phyloP scores from a whole-genome alignment of 805 yeast species.

The Yamadazyma olivae region DNA sequence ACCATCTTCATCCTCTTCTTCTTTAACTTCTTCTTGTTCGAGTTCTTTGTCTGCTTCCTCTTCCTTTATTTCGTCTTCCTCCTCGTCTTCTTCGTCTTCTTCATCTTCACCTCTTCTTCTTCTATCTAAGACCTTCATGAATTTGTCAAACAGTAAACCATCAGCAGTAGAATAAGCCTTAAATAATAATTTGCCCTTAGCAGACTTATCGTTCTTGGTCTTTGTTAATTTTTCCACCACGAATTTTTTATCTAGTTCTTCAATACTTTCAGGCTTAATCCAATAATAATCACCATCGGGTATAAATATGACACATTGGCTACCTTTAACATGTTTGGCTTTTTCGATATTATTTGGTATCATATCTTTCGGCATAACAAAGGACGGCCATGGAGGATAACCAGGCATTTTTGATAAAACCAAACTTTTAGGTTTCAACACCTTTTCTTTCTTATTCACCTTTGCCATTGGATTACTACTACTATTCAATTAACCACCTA shows the following conservation, averaged over 20 bases:
- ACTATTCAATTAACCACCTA: too few species aligned
- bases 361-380: slow-evolving; percentile 39
- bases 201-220: slow-evolving; percentile 12
- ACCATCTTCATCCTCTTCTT: slow-evolving; percentile 1
- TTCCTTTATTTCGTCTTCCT: slow-evolving; percentile 18
- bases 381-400: slow-evolving; percentile 50
- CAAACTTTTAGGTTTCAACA: slow-evolving; percentile 28
- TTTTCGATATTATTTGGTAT: slow-evolving; percentile 33
- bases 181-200: slow-evolving; percentile 21
- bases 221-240: slow-evolving; percentile 22
- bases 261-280: slow-evolving; percentile 39
- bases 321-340: slow-evolving; percentile 34
- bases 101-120: slow-evolving; percentile 15
- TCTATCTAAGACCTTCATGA: slow-evolving; percentile 28
- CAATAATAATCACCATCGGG: slow-evolving; percentile 46
- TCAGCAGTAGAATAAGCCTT: slow-evolving; percentile 39
- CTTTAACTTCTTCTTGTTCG: slow-evolving; percentile 6
- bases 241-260: slow-evolving; percentile 26
- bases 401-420: slow-evolving; percentile 46
- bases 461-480: slow-evolving; percentile 12
- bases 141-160: slow-evolving; percentile 33
- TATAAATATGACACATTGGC: slow-evolving; percentile 41
- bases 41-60: slow-evolving; percentile 16
- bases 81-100: slow-evolving; percentile 22
- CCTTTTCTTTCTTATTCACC: slow-evolving; percentile 31